Conservation (phyloP, 75 land plant species). For the Pinus albicaulis region DNA sequence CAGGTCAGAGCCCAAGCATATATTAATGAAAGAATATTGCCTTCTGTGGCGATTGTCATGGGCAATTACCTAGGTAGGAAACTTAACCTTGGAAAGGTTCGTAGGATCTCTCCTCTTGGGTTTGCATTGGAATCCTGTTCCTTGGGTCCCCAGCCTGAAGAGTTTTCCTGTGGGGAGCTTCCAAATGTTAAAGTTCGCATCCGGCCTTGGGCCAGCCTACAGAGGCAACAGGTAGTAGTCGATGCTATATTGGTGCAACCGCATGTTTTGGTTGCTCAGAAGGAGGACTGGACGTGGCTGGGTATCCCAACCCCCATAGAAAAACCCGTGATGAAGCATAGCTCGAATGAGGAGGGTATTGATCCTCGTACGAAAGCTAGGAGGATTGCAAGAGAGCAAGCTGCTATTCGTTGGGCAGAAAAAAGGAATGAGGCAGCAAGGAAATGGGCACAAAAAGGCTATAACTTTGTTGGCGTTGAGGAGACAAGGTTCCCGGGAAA, state of each 20-base stretch:
- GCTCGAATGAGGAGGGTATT: constrained; percentile 68
- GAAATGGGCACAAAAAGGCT: constrained; percentile 68
- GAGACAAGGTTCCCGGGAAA: neutral
- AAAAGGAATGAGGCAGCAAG: constrained; percentile 67
- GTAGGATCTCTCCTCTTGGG: constrained; percentile 73
- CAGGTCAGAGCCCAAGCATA: constrained; percentile 58
- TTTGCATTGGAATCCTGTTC: constrained; percentile 63
- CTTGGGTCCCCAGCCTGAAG: constrained; percentile 81
- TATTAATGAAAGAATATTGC: constrained; percentile 55
- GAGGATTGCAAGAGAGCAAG: constrained; percentile 80
- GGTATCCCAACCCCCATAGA: constrained; percentile 69
- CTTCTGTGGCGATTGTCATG: constrained; percentile 68
- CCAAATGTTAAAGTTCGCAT: constrained; percentile 66
- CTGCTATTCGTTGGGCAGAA: constrained; percentile 34
- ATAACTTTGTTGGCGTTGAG: constrained; percentile 23
- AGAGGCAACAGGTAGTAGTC: constrained; percentile 71
- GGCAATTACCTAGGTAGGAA: constrained; percentile 76
- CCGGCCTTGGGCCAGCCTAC: constrained; percentile 77
- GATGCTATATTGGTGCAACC: constrained; percentile 82
- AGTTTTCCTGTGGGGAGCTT: constrained; percentile 92
- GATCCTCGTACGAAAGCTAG: constrained; percentile 76
- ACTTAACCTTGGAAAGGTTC: constrained; percentile 76
- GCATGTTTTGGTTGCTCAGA: constrained; percentile 77
- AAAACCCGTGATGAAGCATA: constrained; percentile 26
- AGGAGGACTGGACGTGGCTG: constrained; percentile 91